Percentiles rank a stretch among this genome's conserved stretches.
Conservation (phyloP, 1,284 basidiomycete species). For the Microbotryum intermedium region DNA sequence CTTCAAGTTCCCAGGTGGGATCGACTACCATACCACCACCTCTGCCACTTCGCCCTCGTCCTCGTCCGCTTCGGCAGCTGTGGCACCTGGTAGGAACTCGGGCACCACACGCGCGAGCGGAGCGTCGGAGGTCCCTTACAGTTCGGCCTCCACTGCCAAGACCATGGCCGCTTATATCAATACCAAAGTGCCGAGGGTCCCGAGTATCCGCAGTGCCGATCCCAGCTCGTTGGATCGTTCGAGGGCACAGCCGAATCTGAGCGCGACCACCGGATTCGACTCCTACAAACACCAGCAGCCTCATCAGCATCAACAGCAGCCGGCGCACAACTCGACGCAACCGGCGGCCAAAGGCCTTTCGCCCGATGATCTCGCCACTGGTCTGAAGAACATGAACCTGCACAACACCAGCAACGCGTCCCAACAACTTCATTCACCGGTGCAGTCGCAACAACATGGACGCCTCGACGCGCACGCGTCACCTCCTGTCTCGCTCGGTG, state of each 20-base stretch:
- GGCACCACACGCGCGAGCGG: no score
- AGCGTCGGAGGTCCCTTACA: not conserved
- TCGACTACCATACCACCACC: no score
- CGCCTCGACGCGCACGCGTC: constrained; percentile 4
- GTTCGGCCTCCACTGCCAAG: not conserved
- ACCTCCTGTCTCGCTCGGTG: constrained; percentile 4
- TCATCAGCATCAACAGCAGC: not conserved
- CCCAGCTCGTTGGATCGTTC: not conserved
- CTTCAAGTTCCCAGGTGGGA: no score
- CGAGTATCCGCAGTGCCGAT: not conserved
- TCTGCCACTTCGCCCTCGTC: no score
- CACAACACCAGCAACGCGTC: not conserved
- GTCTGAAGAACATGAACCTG: constrained; percentile 16
- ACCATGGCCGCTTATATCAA: not conserved
- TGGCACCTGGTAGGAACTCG: no score
- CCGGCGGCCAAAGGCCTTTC: constrained; percentile 1
- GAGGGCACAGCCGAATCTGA: not conserved
- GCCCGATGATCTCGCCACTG: constrained; percentile 21
- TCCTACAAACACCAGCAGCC: not conserved
- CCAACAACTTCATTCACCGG: not conserved
- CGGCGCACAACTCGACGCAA: not conserved
- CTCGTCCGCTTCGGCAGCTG: no score
- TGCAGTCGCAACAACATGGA: not conserved
- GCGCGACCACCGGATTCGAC: not conserved
- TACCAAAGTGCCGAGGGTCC: not conserved